Base-by-base conservation (phyloP, 768 basidiomycete genomes). In the Hericium rajendrae region DNA sequence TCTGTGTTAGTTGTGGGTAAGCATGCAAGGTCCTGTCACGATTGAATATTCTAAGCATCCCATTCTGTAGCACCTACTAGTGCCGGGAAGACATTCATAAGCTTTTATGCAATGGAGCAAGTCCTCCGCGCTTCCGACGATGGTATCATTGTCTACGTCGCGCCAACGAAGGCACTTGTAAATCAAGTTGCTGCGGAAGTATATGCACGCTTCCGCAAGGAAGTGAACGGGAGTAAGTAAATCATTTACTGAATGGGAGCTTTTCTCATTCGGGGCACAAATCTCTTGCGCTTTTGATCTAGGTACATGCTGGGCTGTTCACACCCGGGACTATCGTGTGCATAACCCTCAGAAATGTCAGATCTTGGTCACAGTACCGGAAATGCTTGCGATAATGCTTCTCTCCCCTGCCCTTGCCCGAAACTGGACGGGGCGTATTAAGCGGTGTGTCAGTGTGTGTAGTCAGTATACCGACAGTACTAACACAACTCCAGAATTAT, bases 31-130 rank as follows among this genome's bases (percentile, higher is more conserved):
- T 51, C 26, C 20, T 11, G 32, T 40, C 39, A 4, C 41, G 32
- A 6, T 4, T 18, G 15, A 50, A 38, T 5, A 15, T 12, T 4
- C 16, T 55, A 24, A 40, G 13, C 28, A 22, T 6, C 15, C 32
- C 15, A 32, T 40, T 53, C 38, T 46, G 4, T 62, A 85, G 84
- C 84, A 3, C 85, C 84, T 0, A 86, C 84, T 1, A 84, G 83
- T 67, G 85, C 84, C 0, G 85, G 86, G 28, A 88, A 88, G 67
- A 88, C 86, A 0, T 88, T 88, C 64, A 86, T 88, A 46, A 84
- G 84, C 2, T 88, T 77, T 67, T 87, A 87, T 61, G 86, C 87
- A 0, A 88, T 88, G 86, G 85, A 86, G 66, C 78, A 79, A 60
- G 72, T 86, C 13, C 69, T 88, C 2, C 71, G 82, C 55, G 73